A percentile compares a stretch with the other conserved stretches of the same genome.
Evolutionary conservation across 2,329 filamentous ascomycete genomes (phyloP).

Genomic region (Fusarium neocosmosporiellum): DNA sequence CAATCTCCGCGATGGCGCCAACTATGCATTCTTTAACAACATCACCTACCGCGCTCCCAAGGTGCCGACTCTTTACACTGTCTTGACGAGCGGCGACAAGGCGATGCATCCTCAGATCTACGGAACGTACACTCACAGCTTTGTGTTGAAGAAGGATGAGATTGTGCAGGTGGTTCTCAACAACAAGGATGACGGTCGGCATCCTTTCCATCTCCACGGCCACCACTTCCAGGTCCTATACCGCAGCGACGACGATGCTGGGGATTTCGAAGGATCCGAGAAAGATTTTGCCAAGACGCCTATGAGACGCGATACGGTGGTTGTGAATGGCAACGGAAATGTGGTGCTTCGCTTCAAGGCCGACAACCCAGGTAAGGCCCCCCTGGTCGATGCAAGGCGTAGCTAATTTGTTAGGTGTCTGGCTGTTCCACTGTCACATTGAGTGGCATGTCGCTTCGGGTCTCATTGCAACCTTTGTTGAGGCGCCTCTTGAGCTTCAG

Average conservation of each 20-base stretch:
- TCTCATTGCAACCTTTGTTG: slow-evolving; percentile 73
- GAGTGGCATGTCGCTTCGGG: slow-evolving; percentile 80
- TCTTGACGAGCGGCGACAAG: slow-evolving; percentile 70
- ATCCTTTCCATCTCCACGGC: slow-evolving; percentile 84
- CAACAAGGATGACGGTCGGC: slow-evolving; percentile 76
- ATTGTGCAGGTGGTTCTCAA: slow-evolving; percentile 83
- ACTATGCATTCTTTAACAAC: slow-evolving; percentile 78
- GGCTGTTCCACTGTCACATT: slow-evolving; percentile 84
- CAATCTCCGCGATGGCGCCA: slow-evolving; percentile 70
- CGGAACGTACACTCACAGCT: slow-evolving; percentile 72
- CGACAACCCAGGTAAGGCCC: slow-evolving; percentile 69
- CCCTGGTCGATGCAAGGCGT: accelerated
- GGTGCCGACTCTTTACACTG: slow-evolving; percentile 84
- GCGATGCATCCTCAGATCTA: slow-evolving; percentile 71
- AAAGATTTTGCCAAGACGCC: slow-evolving; percentile 65
- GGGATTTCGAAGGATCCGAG: slow-evolving; percentile 62
- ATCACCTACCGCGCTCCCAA: slow-evolving; percentile 80
- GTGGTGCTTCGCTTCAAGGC: slow-evolving; percentile 75
- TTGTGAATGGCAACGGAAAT: slow-evolving; percentile 73
- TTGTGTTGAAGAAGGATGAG: slow-evolving; percentile 74
- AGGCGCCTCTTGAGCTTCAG: slow-evolving; percentile 73
- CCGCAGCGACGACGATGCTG: slow-evolving; percentile 68
- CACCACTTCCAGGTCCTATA: slow-evolving; percentile 77
- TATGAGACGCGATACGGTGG: slow-evolving; percentile 75
- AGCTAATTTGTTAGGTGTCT: slow-evolving; percentile 58